Conservation (phyloP, 2,329 filamentous ascomycete genomes). For the Neurospora sp. region DNA sequence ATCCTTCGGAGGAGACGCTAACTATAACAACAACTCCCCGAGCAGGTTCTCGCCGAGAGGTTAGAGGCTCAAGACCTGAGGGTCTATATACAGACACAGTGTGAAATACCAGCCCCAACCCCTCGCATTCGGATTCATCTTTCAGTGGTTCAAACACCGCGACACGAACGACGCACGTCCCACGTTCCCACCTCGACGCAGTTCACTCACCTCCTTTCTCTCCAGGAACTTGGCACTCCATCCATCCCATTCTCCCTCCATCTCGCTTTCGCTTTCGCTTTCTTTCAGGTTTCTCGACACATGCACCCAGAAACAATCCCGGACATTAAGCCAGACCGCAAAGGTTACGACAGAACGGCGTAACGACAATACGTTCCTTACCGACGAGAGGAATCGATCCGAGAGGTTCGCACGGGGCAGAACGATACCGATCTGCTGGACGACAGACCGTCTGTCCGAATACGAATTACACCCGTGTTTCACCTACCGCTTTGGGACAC, state of each 20-base stretch:
- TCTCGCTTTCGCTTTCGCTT: slow-evolving; percentile 9
- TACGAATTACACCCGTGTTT: neutral
- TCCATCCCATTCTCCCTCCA: neutral
- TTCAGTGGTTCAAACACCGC: neutral
- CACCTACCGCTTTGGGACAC: neutral
- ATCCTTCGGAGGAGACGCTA: neutral
- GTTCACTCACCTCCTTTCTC: neutral
- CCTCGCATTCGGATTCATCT: neutral
- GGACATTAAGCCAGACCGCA: neutral
- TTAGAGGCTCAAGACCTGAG: neutral
- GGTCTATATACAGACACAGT: neutral
- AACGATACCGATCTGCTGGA: neutral
- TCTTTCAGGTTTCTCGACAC: neutral
- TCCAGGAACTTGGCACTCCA: neutral
- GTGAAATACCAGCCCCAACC: neutral
- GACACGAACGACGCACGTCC: neutral
- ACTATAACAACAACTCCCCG: neutral
- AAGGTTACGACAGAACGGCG: neutral
- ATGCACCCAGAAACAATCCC: neutral
- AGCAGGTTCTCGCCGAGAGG: neutral
- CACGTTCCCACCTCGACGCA: neutral
- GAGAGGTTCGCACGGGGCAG: neutral
- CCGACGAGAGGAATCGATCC: neutral
- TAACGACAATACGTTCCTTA: neutral
- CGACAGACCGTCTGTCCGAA: neutral